Evolutionary conservation across 2,329 filamentous ascomycete genomes (phyloP).

Genomic region (Hypoxylon sp.): DNA sequence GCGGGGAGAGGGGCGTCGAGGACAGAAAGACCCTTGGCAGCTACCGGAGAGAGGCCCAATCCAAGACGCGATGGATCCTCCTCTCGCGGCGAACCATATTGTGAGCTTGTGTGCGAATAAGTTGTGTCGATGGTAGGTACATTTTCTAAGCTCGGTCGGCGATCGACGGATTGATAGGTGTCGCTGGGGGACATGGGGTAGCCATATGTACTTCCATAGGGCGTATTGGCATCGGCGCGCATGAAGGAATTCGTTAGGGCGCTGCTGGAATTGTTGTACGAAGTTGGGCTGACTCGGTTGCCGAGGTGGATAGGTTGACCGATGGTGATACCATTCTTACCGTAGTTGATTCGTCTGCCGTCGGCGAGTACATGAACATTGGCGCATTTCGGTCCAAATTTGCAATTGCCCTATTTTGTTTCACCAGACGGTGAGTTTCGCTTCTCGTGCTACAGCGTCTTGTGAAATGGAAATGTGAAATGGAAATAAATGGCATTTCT

Average conservation of each 20-base stretch:
- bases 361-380: conserved; percentile 95
- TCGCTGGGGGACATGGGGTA: conserved; percentile 54
- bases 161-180: conserved; percentile 54
- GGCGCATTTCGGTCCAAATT: conserved; percentile 97
- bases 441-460: conserved; percentile 6
- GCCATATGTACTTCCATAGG: conserved; percentile 55
- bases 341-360: conserved; percentile 87
- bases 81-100: conserved; percentile 85
- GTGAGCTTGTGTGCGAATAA: conserved; percentile 63
- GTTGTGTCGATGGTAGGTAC: conserved; percentile 68
- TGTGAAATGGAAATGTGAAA: too few species aligned
- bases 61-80: conserved; percentile 66
- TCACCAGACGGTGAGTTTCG: conserved; percentile 37
- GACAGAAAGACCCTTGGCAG: conserved; percentile 79
- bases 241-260: conserved; percentile 79
- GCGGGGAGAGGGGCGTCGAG: conserved; percentile 91
- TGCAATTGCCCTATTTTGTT: conserved; percentile 85
- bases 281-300: conserved; percentile 69
- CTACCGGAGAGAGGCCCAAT: conserved; percentile 80
- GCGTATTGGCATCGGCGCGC: conserved; percentile 62
- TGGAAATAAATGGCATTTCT: too few species aligned
- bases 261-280: conserved; percentile 69
- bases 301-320: conserved; percentile 68
- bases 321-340: conserved; percentile 73
- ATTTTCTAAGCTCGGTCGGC: conserved; percentile 63